Evolutionary conservation across 495 filamentous ascomycete species (phyloP).

Genomic region (Hypoxylon rickii): DNA sequence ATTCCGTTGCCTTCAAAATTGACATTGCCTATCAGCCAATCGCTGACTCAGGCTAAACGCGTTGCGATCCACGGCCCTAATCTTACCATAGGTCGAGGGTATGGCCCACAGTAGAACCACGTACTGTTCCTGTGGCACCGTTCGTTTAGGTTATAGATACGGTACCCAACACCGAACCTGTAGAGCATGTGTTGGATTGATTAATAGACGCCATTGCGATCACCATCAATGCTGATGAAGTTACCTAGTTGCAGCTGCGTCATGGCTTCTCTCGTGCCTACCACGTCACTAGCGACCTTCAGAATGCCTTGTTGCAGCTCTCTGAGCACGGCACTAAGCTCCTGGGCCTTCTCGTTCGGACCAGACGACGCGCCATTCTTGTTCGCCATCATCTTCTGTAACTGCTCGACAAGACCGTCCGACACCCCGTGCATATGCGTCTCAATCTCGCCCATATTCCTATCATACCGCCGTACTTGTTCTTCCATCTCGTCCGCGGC

Average conservation of each 20-base stretch:
- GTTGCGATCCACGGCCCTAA: too few species aligned
- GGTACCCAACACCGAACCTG: slow-evolving; percentile 4
- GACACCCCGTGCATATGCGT: slow-evolving; percentile 79
- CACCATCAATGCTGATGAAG: slow-evolving; percentile 42
- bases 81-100: too few species aligned
- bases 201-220: slow-evolving; percentile 37
- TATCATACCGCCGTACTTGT: slow-evolving; percentile 67
- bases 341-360: slow-evolving; percentile 48
- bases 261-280: slow-evolving; percentile 68
- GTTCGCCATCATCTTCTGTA: slow-evolving; percentile 66
- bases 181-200: neutral
- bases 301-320: slow-evolving; percentile 82
- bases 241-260: slow-evolving; percentile 68
- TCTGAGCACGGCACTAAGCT: slow-evolving; percentile 68
- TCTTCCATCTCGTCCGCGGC: slow-evolving; percentile 72
- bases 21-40: too few species aligned
- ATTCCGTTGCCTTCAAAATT: too few species aligned
- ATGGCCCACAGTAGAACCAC: too few species aligned
- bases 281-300: slow-evolving; percentile 73
- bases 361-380: slow-evolving; percentile 50
- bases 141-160: slow-evolving; percentile 12
- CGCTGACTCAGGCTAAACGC: too few species aligned
- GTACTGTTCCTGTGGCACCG: too few species aligned
- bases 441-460: slow-evolving; percentile 80
- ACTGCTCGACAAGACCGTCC: slow-evolving; percentile 66